A percentile compares a stretch with the other conserved stretches of the same genome.
phyloP scores from a whole-genome alignment of 2,329 filamentous ascomycete genomes.

The Neofusicoccum ribis region DNA sequence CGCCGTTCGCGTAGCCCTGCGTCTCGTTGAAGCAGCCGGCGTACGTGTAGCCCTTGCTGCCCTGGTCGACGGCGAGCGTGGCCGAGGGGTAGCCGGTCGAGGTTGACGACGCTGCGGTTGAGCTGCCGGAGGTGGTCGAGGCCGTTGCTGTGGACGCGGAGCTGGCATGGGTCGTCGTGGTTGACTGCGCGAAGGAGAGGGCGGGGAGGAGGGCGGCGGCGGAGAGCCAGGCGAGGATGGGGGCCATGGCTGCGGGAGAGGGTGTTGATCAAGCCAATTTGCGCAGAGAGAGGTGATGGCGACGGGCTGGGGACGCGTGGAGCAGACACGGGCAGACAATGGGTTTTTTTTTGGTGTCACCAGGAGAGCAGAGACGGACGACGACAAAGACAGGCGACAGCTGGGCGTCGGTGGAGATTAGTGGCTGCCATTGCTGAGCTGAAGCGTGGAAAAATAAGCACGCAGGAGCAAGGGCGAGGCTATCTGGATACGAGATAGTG shows the following conservation, averaged over 20 bases:
- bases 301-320: not conserved
- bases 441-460: not conserved
- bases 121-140: not conserved
- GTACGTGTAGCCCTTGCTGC: constrained; percentile 2
- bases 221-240: not conserved
- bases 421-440: constrained; percentile 3
- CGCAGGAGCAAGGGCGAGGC: not conserved
- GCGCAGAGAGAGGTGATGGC: not conserved
- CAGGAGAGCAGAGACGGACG: not conserved
- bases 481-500: constrained; percentile 13
- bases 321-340: not conserved
- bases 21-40: constrained; percentile 19
- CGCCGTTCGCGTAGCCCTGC: not conserved
- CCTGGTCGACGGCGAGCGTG: constrained; percentile 8
- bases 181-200: not conserved
- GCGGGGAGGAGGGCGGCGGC: not conserved
- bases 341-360: not conserved
- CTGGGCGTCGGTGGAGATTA: constrained; percentile 3
- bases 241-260: not conserved
- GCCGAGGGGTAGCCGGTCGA: not conserved
- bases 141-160: not conserved
- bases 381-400: not conserved
- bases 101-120: not conserved
- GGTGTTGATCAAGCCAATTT: not conserved
- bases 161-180: not conserved